Evolutionary conservation across 2,329 filamentous ascomycete genomes (phyloP).

Genomic region (Ophiostoma perfectum): DNA sequence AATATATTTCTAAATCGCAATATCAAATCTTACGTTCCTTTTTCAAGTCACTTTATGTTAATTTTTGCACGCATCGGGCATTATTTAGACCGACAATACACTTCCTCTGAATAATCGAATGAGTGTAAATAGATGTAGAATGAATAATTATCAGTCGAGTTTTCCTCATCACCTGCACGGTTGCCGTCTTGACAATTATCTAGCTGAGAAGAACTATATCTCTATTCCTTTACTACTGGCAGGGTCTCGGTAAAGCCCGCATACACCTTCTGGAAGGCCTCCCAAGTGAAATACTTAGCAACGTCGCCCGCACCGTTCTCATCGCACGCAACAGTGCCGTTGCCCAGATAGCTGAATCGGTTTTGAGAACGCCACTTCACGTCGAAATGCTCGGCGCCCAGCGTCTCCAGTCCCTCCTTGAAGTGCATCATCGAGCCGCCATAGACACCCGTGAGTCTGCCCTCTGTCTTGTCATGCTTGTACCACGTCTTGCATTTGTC

Average conservation of each 20-base stretch:
- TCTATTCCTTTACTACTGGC: not conserved
- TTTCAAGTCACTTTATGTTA: no score
- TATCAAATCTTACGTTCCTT: no score
- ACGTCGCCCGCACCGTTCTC: not conserved
- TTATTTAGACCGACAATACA: no score
- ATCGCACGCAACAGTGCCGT: constrained; percentile 7
- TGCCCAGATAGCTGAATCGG: constrained; percentile 21
- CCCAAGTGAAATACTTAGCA: not conserved
- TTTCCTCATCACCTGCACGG: no score
- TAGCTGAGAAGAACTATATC: no score
- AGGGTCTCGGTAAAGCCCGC: not conserved
- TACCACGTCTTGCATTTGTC: constrained; percentile 31
- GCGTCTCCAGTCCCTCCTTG: constrained; percentile 28
- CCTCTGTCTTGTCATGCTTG: constrained; percentile 28
- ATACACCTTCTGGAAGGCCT: not conserved
- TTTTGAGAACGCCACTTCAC: constrained; percentile 23
- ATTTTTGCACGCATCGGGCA: no score
- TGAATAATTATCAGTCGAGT: no score
- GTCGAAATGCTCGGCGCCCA: constrained; percentile 34
- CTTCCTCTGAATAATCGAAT: no score
- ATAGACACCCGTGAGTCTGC: constrained; percentile 28
- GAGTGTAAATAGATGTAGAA: no score
- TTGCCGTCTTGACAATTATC: no score
- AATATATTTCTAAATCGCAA: no score
- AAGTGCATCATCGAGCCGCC: constrained; percentile 27